Percentiles rank a stretch among this genome's conserved stretches.
Conservation (phyloP, 2,329 filamentous ascomycete species). For the Fusarium foetens region DNA sequence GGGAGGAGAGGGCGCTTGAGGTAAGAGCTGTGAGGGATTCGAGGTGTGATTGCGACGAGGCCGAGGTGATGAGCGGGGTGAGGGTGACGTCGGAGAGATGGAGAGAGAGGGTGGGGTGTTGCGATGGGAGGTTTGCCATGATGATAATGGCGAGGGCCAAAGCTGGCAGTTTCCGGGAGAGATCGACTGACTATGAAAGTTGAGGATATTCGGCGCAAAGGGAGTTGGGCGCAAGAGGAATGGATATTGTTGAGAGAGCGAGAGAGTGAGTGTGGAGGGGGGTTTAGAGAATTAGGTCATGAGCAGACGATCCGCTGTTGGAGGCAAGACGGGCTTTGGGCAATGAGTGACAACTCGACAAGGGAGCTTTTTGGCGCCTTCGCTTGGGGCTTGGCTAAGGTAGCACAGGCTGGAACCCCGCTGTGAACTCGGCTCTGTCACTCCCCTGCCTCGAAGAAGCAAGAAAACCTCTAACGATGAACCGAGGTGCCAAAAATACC, state of each 20-base stretch:
- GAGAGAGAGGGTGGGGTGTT: conserved; percentile 63
- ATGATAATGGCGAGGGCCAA: conserved; percentile 30
- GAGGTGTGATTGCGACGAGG: conserved; percentile 55
- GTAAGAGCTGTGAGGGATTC: conserved; percentile 64
- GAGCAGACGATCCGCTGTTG: conserved; percentile 31
- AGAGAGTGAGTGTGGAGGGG: conserved; percentile 21
- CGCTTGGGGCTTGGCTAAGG: conserved; percentile 24
- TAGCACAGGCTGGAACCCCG: conserved; percentile 17
- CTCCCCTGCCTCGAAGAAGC: not conserved
- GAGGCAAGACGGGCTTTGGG: conserved; percentile 3
- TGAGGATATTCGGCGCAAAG: not conserved
- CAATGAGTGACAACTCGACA: conserved; percentile 7
- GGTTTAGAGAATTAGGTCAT: conserved; percentile 23
- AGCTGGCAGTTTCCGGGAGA: not conserved
- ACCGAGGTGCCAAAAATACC: not conserved
- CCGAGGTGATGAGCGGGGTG: conserved; percentile 67
- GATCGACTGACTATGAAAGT: not conserved
- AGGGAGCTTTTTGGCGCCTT: conserved; percentile 28
- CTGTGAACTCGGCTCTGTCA: conserved; percentile 31
- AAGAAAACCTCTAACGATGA: not conserved
- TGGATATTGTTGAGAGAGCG: conserved; percentile 21
- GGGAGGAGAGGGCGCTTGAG: conserved; percentile 62
- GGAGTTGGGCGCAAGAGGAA: conserved; percentile 12
- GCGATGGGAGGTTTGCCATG: conserved; percentile 56
- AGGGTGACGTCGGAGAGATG: conserved; percentile 68